phyloP scores from a whole-genome alignment of 2,329 filamentous ascomycete species.

The Incumbomyces lentus region DNA sequence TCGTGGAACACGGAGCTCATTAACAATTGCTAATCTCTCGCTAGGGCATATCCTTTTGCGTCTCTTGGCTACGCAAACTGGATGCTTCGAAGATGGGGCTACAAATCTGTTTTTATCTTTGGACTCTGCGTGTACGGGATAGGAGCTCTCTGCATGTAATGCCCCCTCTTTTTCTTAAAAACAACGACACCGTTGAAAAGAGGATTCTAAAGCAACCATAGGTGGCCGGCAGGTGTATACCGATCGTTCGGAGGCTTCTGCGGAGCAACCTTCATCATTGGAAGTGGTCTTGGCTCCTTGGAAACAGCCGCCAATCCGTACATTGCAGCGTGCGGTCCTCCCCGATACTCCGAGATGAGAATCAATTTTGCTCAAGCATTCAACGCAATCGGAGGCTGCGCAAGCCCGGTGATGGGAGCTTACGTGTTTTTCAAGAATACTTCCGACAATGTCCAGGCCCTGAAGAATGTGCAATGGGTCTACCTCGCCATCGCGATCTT shows the following conservation, averaged over 20 bases:
- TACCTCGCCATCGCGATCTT: slow-evolving; percentile 55
- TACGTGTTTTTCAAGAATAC: slow-evolving; percentile 46
- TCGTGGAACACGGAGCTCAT: too few species aligned
- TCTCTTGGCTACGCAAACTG: slow-evolving; percentile 45
- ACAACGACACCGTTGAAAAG: too few species aligned
- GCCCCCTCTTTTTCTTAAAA: too few species aligned
- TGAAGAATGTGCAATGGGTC: slow-evolving; percentile 55
- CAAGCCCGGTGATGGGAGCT: slow-evolving; percentile 49
- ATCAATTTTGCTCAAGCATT: slow-evolving; percentile 52
- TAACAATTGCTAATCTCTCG: too few species aligned
- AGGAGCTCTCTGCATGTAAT: slow-evolving; percentile 52
- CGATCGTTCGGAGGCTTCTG: slow-evolving; percentile 51
- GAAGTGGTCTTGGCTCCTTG: slow-evolving; percentile 48
- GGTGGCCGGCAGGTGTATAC: slow-evolving; percentile 50
- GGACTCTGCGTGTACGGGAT: slow-evolving; percentile 52
- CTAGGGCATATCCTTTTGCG: slow-evolving; percentile 42
- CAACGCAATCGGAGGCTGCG: slow-evolving; percentile 49
- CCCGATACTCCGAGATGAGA: slow-evolving; percentile 49
- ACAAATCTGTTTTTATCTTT: slow-evolving; percentile 52
- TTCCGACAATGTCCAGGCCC: slow-evolving; percentile 34
- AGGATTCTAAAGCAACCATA: too few species aligned
- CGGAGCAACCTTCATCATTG: slow-evolving; percentile 54
- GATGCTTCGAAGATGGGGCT: slow-evolving; percentile 49
- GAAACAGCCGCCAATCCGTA: slow-evolving; percentile 54
- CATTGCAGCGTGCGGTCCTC: slow-evolving; percentile 51